Conservation (phyloP, 1,139 yeast species). For the Debaryomyces nepalensis region DNA sequence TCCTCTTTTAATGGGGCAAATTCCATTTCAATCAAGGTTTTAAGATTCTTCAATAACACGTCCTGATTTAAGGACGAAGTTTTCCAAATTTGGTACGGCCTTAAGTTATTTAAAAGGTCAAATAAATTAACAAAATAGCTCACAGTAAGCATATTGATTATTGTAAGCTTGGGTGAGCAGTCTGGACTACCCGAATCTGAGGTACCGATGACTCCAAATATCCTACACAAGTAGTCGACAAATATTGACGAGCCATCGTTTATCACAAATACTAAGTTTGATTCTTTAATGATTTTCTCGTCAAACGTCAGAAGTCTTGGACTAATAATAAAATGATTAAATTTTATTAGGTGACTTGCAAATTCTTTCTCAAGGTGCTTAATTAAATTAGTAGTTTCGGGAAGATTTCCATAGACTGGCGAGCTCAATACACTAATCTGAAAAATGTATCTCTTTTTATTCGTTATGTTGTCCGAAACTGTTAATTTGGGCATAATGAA, state of each 20-base stretch:
- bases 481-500: conserved; percentile 48
- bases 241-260: conserved; percentile 45
- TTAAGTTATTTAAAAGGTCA: conserved; percentile 38
- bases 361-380: conserved; percentile 21
- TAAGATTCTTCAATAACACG: conserved; percentile 29
- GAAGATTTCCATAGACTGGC: conserved; percentile 18
- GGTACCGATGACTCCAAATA: conserved; percentile 13
- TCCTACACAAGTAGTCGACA: conserved; percentile 29
- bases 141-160: conserved; percentile 47
- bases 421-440: conserved; percentile 29
- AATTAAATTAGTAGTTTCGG: conserved; percentile 30
- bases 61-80: conserved; percentile 37
- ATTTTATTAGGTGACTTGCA: conserved; percentile 19
- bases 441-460: conserved; percentile 12
- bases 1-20: conserved; percentile 13
- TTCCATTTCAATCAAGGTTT: conserved; percentile 35
- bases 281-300: conserved; percentile 21
- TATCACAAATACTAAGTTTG: conserved; percentile 41
- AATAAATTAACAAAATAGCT: conserved; percentile 47
- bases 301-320: conserved; percentile 15
- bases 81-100: conserved; percentile 50
- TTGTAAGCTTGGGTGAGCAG: conserved; percentile 34
- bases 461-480: conserved; percentile 23
- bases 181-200: conserved; percentile 9
- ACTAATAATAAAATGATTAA: conserved; percentile 24